phyloP scores from a whole-genome alignment of 2,329 filamentous ascomycete genomes.

The Penicillium oxalicum region DNA sequence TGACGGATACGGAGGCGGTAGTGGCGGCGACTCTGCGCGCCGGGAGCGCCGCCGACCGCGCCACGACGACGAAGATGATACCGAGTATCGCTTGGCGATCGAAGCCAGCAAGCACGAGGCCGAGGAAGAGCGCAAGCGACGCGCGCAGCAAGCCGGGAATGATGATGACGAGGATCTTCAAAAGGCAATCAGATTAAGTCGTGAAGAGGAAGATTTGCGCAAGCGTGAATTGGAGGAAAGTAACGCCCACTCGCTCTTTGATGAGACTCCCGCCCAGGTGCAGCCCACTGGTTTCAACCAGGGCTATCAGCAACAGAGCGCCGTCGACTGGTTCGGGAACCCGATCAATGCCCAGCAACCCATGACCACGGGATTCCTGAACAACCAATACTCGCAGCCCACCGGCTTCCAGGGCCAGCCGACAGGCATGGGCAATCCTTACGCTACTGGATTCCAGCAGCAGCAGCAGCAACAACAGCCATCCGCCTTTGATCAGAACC shows the following conservation, averaged over 20 bases:
- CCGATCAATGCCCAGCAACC: constrained; percentile 72
- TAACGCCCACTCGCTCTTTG: constrained; percentile 83
- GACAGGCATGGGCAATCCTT: constrained; percentile 65
- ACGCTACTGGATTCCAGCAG: constrained; percentile 64
- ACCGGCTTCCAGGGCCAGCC: constrained; percentile 62
- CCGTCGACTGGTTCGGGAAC: constrained; percentile 96
- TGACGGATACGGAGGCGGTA: constrained; percentile 53
- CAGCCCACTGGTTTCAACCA: constrained; percentile 90
- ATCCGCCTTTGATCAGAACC: constrained; percentile 60
- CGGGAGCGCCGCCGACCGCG: constrained; percentile 43
- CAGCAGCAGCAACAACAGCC: constrained; percentile 65
- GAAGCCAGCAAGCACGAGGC: constrained; percentile 94
- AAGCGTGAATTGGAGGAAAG: constrained; percentile 79
- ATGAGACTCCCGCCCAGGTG: constrained; percentile 65
- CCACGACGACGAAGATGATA: constrained; percentile 69
- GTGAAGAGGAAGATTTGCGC: constrained; percentile 80
- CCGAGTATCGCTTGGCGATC: constrained; percentile 82
- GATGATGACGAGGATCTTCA: constrained; percentile 87
- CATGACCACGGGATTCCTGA: constrained; percentile 62
- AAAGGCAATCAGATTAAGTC: constrained; percentile 91
- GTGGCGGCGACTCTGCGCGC: constrained; percentile 38
- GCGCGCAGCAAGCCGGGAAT: constrained; percentile 51
- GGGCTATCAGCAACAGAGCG: constrained; percentile 93
- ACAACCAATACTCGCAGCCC: constrained; percentile 66
- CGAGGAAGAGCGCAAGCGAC: constrained; percentile 78